Evolutionary conservation across 441 rosid genomes (phyloP).

Genomic region (Aquilaria agallochum): DNA sequence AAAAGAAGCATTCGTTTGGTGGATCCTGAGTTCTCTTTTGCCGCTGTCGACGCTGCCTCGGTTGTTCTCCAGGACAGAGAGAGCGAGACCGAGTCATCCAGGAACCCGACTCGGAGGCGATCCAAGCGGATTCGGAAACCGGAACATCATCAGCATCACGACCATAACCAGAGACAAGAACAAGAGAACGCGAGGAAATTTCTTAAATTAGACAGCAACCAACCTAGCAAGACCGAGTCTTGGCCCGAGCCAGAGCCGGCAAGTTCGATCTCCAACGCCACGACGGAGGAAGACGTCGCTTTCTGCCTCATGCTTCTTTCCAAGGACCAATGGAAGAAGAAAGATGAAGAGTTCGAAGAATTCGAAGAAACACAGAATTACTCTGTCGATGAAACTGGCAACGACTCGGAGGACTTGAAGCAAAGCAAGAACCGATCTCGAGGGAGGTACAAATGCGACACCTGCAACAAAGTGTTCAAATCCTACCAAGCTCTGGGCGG

Average conservation of each 20-base stretch:
- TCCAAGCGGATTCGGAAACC: constrained; percentile 58
- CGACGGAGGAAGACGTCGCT: constrained; percentile 72
- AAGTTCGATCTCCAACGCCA: constrained; percentile 61
- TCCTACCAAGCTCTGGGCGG: constrained; percentile 84
- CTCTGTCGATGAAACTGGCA: constrained; percentile 29
- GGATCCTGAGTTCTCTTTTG: constrained; percentile 59
- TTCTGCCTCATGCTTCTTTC: constrained; percentile 72
- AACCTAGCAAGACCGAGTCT: constrained; percentile 36
- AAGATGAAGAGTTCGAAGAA: constrained; percentile 21
- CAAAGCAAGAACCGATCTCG: constrained; percentile 15
- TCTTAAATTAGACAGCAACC: constrained; percentile 30
- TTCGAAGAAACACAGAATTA: constrained; percentile 21
- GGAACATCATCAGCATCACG: constrained; percentile 21
- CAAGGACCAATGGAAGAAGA: constrained; percentile 48
- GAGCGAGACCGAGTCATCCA: constrained; percentile 85
- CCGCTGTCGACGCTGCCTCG: constrained; percentile 40
- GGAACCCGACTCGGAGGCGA: constrained; percentile 61
- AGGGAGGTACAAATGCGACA: constrained; percentile 54
- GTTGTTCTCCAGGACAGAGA: constrained; percentile 64
- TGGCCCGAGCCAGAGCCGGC: constrained; percentile 52
- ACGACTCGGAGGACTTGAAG: constrained; percentile 28
- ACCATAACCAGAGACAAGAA: constrained; percentile 16
- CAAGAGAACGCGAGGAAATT: constrained; percentile 26
- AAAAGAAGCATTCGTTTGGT: constrained; percentile 49
- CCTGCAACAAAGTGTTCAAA: constrained; percentile 56